Conservation (phyloP, 768 basidiomycete genomes). For the Suillus plorans region DNA sequence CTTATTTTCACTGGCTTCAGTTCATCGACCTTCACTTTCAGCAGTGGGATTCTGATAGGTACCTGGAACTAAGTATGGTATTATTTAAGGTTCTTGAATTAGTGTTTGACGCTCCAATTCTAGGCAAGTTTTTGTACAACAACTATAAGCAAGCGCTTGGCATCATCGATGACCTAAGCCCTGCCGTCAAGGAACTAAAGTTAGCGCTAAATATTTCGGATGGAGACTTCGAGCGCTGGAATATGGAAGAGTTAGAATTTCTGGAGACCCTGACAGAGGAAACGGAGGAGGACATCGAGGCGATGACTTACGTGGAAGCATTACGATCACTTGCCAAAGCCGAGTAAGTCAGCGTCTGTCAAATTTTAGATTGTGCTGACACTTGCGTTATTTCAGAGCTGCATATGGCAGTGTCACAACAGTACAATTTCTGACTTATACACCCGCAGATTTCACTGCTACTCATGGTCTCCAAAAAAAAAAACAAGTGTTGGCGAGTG, state of each 20-base stretch:
- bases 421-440: conserved; percentile 14
- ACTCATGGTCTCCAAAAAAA: conserved; percentile 11
- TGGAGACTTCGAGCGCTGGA: conserved; percentile 2
- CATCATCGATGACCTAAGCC: conserved; percentile 6
- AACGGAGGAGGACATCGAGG: conserved; percentile 21
- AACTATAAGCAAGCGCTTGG: conserved; percentile 19
- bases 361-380: neutral
- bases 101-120: neutral
- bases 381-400: conserved; percentile 10
- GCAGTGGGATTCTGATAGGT: conserved; percentile 8
- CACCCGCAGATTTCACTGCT: conserved; percentile 14
- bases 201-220: neutral
- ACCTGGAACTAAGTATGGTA: conserved; percentile 7
- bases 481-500: conserved; percentile 15
- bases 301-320: conserved; percentile 3
- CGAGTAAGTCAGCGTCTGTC: neutral
- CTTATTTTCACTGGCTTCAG: conserved; percentile 19
- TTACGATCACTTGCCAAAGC: neutral
- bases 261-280: neutral
- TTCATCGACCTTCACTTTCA: conserved; percentile 10
- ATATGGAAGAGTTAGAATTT: neutral
- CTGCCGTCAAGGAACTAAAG: neutral
- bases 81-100: neutral
- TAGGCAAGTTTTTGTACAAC: conserved; percentile 11
- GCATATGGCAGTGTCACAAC: conserved; percentile 11